These are phyloP conservation scores for Paraconiothyrium brasiliense DNA, from an alignment of 2,329 filamentous ascomycete species.

Conservation along the genomic window DNA sequence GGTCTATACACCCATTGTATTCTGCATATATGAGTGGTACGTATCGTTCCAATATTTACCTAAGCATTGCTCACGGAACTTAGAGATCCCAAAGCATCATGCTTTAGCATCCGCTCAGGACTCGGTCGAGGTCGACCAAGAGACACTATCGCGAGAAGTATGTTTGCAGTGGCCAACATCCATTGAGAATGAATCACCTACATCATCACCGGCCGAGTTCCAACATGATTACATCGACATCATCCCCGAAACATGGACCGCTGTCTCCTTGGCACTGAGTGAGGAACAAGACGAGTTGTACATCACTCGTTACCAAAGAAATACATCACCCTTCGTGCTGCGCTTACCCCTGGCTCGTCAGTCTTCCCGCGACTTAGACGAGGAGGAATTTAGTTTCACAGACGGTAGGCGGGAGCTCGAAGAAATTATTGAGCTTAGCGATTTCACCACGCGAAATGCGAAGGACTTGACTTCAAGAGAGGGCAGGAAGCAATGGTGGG, in stretches of 20 bases:
- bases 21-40: constrained; percentile 51
- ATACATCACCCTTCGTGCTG: constrained; percentile 82
- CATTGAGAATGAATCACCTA: constrained; percentile 41
- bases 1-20: constrained; percentile 50
- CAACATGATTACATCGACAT: constrained; percentile 85
- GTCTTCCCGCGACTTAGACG: constrained; percentile 79
- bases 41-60: constrained; percentile 6
- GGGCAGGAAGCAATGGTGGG: constrained; percentile 88
- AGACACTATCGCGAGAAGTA: constrained; percentile 47
- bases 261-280: constrained; percentile 84
- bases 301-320: constrained; percentile 82
- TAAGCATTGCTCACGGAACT: constrained; percentile 15
- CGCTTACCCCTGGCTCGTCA: constrained; percentile 86
- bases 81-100: constrained; percentile 76
- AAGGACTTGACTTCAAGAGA: constrained; percentile 77
- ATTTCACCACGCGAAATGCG: constrained; percentile 80
- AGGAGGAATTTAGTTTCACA: constrained; percentile 83
- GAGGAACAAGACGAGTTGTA: constrained; percentile 85
- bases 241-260: constrained; percentile 83
- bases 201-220: constrained; percentile 63
- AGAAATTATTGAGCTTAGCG: constrained; percentile 83
- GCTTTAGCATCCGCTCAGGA: constrained; percentile 73
- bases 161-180: constrained; percentile 53
- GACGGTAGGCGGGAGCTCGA: constrained; percentile 81
- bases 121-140: constrained; percentile 60